Conservation (phyloP, 1,284 basidiomycete genomes). For the Grifola frondosa region DNA sequence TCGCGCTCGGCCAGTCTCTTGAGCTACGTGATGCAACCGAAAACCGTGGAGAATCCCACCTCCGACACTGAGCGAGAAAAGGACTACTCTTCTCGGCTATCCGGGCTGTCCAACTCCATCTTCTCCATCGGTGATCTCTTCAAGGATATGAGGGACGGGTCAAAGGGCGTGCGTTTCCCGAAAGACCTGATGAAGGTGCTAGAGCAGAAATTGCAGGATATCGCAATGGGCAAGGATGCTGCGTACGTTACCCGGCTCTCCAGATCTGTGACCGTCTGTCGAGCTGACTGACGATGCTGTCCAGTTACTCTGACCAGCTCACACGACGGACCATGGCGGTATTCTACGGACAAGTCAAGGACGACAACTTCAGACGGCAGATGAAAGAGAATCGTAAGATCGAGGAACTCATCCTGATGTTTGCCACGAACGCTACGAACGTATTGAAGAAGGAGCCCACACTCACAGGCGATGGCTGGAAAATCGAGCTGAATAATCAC, state of each 20-base stretch:
- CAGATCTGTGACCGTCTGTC: background rate
- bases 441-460: constrained; percentile 82
- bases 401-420: constrained; percentile 95
- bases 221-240: constrained; percentile 88
- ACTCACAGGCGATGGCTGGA: constrained; percentile 85
- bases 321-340: constrained; percentile 86
- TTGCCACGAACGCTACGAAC: constrained; percentile 86
- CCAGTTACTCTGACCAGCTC: constrained; percentile 83
- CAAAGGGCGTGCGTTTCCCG: constrained; percentile 87
- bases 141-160: constrained; percentile 70
- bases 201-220: constrained; percentile 83
- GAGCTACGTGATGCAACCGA: constrained; percentile 68
- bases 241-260: constrained; percentile 69
- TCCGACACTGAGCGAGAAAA: constrained; percentile 51
- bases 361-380: constrained; percentile 80
- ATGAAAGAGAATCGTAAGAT: constrained; percentile 97
- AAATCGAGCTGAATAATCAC: constrained; percentile 87
- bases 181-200: constrained; percentile 89
- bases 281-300: constrained; percentile 2
- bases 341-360: constrained; percentile 88
- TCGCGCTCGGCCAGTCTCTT: constrained; percentile 48
- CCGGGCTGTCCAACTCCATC: constrained; percentile 66
- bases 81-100: constrained; percentile 64
- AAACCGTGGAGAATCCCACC: constrained; percentile 39
- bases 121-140: constrained; percentile 83